Evolutionary conservation across 805 yeast genomes (phyloP).

Genomic region (Kazachstania bromeliacearum): DNA sequence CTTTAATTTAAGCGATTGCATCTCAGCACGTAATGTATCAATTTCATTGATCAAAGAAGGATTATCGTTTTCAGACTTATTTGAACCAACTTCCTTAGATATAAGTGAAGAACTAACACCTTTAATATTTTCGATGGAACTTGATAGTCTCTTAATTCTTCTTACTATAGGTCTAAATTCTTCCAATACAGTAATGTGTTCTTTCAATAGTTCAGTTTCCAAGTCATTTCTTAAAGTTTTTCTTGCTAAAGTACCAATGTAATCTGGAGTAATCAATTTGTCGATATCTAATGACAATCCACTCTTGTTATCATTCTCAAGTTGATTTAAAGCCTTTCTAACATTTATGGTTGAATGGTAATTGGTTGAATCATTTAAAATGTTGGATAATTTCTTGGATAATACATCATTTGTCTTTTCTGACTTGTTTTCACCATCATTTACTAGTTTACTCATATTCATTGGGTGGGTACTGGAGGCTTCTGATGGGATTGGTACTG

Average conservation of each 20-base stretch:
- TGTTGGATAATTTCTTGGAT: conserved; percentile 29
- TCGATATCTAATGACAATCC: conserved; percentile 21
- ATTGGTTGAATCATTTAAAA: conserved; percentile 25
- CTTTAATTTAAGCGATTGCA: conserved; percentile 31
- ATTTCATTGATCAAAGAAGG: conserved; percentile 11
- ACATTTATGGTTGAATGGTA: conserved; percentile 26
- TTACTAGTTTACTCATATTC: conserved; percentile 2
- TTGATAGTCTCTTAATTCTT: conserved; percentile 31
- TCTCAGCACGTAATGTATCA: conserved; percentile 10
- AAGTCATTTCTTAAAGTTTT: conserved; percentile 50
- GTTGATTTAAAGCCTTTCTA: conserved; percentile 28
- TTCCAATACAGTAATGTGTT: conserved; percentile 42
- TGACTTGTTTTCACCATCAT: conserved; percentile 3
- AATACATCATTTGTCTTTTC: conserved; percentile 21
- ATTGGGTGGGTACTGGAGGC: not conserved
- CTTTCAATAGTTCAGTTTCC: conserved; percentile 50
- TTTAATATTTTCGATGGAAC: conserved; percentile 19
- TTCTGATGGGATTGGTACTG: not conserved
- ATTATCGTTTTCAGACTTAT: conserved; percentile 26
- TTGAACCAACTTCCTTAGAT: conserved; percentile 8
- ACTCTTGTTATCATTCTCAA: conserved; percentile 18
- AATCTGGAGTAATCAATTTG: conserved; percentile 36
- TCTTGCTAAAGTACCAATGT: conserved; percentile 52
- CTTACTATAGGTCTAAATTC: conserved; percentile 37
- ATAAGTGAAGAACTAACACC: conserved; percentile 8